A percentile compares a stretch with the other conserved stretches of the same genome.
Conservation (phyloP, 768 basidiomycete species). For the Infundibulicybe gibba region DNA sequence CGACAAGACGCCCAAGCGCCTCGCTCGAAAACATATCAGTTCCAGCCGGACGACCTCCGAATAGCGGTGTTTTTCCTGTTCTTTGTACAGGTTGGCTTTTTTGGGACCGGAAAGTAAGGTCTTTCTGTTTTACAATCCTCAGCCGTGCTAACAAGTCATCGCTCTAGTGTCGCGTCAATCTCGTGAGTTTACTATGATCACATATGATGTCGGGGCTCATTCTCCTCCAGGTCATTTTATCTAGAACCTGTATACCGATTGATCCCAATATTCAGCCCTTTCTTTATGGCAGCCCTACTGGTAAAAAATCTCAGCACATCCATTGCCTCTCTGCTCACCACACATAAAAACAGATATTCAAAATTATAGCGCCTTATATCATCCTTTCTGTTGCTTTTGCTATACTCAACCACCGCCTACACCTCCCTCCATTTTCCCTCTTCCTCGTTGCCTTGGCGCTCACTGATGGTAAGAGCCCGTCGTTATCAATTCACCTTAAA, state of each 20-base stretch:
- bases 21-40: conserved; percentile 27
- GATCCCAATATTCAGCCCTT: conserved; percentile 82
- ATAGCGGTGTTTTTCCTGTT: conserved; percentile 81
- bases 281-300: conserved; percentile 73
- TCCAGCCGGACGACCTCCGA: conserved; percentile 60
- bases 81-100: conserved; percentile 85
- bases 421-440: conserved; percentile 76
- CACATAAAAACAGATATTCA: conserved; percentile 54
- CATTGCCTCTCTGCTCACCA: not conserved
- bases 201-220: not conserved
- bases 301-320: conserved; percentile 30
- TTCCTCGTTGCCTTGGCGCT: conserved; percentile 75
- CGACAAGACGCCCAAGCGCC: conserved; percentile 12
- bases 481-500: not conserved
- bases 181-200: conserved; percentile 43
- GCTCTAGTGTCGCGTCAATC: conserved; percentile 71
- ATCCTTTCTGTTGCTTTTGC: conserved; percentile 71
- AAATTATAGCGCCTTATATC: conserved; percentile 78
- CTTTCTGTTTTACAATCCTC: not conserved
- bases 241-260: conserved; percentile 85
- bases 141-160: conserved; percentile 4
- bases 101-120: conserved; percentile 79
- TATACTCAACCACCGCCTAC: conserved; percentile 60
- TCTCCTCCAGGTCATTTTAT: conserved; percentile 63
- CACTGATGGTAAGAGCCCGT: conserved; percentile 51